Base-by-base conservation (phyloP, 768 basidiomycete species). In the Tulasnella calospora region DNA sequence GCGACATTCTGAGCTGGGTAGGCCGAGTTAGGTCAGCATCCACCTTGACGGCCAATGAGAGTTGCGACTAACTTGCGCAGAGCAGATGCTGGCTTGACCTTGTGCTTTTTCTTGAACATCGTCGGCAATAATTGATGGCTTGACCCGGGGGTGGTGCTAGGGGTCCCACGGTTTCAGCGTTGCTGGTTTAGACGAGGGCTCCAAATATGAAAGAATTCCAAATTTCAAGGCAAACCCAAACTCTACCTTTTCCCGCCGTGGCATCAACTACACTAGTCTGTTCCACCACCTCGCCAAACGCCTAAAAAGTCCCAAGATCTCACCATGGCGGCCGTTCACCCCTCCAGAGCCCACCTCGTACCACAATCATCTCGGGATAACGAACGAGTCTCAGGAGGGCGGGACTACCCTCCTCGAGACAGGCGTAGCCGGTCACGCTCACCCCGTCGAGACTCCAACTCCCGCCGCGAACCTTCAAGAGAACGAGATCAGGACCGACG, bases 261-360 rank as follows among this genome's bases (percentile, higher is more conserved):
- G 27, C n/a, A 44, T 44, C 41, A 2, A 44, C n/a, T 33, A 21
- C 61, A 8, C 17, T 21, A 4, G 30, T 33, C 30, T 33, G 61
- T 13, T 44, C 61, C 61, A 67, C 61, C 61, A 67, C 61, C 47
- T 51, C 47, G 21, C 47, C 30, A 33, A 67, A 21, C 6, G 2
- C 33, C 61, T 17, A 0, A 2, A 15, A 67, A 13, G 13, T 27
- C 8, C 12, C 61, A 23, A 23, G 47, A 23, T 51, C 4, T 7
- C 7, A 51, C 47, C 61, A 93, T 93, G 92, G 91, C 91, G 36
- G 90, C 89, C 27, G 87, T 93, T 7, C 92, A 93, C 81, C 92
- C 92, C 35, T 92, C 92, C 13, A 88, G 92, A 73, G 85, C 92
- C 85, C 89, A 86, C 36, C 85, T 93, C 6, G 90, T 93, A 27